Evolutionary conservation across 495 filamentous ascomycete species (phyloP).

Genomic region (Cercophora newfieldiana): DNA sequence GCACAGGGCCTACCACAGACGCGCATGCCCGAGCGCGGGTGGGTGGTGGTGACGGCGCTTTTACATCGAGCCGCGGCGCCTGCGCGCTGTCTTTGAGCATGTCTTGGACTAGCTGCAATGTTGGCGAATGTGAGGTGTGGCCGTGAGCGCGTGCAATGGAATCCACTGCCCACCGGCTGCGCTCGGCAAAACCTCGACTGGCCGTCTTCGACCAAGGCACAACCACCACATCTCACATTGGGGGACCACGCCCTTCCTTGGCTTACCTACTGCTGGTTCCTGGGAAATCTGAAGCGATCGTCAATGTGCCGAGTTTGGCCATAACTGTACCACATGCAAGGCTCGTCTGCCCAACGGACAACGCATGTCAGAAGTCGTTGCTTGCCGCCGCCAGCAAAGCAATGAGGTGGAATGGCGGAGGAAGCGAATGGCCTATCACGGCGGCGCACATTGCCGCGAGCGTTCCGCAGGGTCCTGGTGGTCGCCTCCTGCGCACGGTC

Average conservation of each 20-base stretch:
- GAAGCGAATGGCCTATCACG: constrained; percentile 7
- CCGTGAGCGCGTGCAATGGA: constrained; percentile 5
- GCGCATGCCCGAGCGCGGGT: constrained; percentile 6
- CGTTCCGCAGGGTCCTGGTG: constrained; percentile 5
- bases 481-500: constrained; percentile 3
- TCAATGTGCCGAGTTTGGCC: not conserved
- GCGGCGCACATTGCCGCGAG: constrained; percentile 3
- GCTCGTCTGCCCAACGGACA: constrained; percentile 1
- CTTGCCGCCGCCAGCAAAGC: constrained; percentile 6
- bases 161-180: too few relatives aligned
- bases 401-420: not conserved
- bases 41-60: constrained; percentile 8
- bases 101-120: not conserved
- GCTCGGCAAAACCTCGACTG: not conserved
- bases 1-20: not conserved
- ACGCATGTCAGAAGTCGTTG: constrained; percentile 5
- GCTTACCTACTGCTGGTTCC: not conserved
- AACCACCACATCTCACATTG: not conserved
- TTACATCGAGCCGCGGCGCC: constrained; percentile 10
- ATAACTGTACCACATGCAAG: not conserved
- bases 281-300: not conserved
- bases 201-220: not conserved
- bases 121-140: not conserved
- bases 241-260: not conserved
- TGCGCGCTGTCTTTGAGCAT: not conserved